Evolutionary conservation across 192 early-diverging fungal species (phyloP).

Genomic region (Coemansia reversa): DNA sequence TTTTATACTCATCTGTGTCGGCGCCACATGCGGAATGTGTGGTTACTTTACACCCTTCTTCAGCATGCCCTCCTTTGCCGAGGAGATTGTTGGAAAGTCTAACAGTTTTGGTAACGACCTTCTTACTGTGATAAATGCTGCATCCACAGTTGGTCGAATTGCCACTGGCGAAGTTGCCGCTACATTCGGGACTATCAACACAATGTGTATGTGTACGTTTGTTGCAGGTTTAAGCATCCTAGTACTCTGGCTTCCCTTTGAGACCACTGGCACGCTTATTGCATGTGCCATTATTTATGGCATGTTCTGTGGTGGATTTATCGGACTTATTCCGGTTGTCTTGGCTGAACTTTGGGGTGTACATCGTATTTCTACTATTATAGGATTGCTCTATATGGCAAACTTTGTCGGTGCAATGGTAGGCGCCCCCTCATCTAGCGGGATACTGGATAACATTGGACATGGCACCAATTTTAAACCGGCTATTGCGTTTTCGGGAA

Average conservation of each 20-base stretch:
- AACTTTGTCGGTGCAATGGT: constrained; percentile 55
- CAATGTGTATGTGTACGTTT: constrained; percentile 51
- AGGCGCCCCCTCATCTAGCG: constrained; percentile 55
- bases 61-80: constrained; percentile 46
- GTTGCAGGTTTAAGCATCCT: constrained; percentile 50
- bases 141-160: constrained; percentile 64
- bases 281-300: constrained; percentile 57
- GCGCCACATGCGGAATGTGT: constrained; percentile 48
- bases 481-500: constrained; percentile 45
- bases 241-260: constrained; percentile 58
- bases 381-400: constrained; percentile 56
- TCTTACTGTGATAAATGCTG: constrained; percentile 65
- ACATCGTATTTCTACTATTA: constrained; percentile 57
- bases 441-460: constrained; percentile 54
- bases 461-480: constrained; percentile 39
- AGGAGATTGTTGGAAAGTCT: constrained; percentile 43
- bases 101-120: constrained; percentile 53
- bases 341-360: constrained; percentile 59
- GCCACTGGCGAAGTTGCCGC: constrained; percentile 61
- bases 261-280: constrained; percentile 35
- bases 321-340: constrained; percentile 57
- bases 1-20: constrained; percentile 43
- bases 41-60: constrained; percentile 64
- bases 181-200: constrained; percentile 61
- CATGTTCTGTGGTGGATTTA: constrained; percentile 59